Base-by-base conservation (phyloP, 2,329 filamentous ascomycete species). In the Thelonectria olida region DNA sequence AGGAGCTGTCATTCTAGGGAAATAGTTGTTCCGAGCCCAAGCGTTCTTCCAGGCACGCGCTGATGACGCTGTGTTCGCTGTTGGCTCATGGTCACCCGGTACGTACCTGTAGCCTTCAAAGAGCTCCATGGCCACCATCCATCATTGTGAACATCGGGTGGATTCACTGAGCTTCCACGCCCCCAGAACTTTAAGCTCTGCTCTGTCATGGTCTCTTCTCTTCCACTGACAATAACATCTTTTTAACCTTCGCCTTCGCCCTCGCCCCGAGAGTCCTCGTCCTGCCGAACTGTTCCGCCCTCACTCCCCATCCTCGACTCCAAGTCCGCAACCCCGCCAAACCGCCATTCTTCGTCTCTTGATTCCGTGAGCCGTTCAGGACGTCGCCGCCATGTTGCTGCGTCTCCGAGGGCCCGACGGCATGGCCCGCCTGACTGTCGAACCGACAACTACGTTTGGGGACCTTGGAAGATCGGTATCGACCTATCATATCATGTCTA, bases 371-470 rank as follows among this genome's bases (percentile, higher is more conserved):
- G 12, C 57, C 7, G 19, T 53, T 41, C 7, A 60, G 42, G 54
- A 51, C 45, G 44, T 50, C 58, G 58, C 45, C 74, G 80, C 74
- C 66, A 97, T 97, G 88, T 85, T 97, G 73, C 83, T 97, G 58
- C 88, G 94, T 77, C 92, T 97, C 70, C 90, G 94, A 72, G 93
- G 93, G 75, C 93, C 92, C 66, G 93, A 97, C 81, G 96, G 96
- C 81, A 96, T 96, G 84, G 90, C 94, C 78, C 91, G 96, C 70
- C 83, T 98, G 72, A 92, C 85, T 52, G 87, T 96, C 68, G 89
- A 94, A 70, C 86, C 90, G 51, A 84, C 85, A 41, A 89, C 92
- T 65, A 89, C 89, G 0, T 97, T 98, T 75, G 82, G 80, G 41
- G 80, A 86, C n/a, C 79, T 90, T 41, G 85, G 83, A 28, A 75